Conservation (phyloP, 306 rosid species). For the Casuarina cunninghamiana region DNA sequence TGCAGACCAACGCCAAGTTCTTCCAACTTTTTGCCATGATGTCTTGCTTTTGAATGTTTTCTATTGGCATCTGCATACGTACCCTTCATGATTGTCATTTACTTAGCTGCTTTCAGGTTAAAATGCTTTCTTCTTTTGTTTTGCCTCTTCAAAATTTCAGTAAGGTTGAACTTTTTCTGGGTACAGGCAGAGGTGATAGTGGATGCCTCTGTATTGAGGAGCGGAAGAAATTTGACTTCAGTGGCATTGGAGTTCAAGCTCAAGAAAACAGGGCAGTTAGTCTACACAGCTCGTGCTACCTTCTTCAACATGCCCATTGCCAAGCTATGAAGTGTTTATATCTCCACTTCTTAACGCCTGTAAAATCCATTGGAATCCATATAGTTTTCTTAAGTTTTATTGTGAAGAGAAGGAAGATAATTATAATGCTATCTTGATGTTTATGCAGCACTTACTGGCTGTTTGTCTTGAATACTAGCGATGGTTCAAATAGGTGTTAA, state of each 20-base stretch:
- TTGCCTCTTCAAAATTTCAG: not conserved
- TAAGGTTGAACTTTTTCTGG: slow-evolving; percentile 1
- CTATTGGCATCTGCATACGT: not conserved
- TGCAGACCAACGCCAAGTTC: not conserved
- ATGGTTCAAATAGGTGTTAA: no score
- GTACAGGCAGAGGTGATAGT: slow-evolving; percentile 65
- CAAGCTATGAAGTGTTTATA: slow-evolving; percentile 26
- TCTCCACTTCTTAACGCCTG: not conserved
- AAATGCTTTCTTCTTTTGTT: not conserved
- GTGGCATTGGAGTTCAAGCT: slow-evolving; percentile 57
- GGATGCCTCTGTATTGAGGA: slow-evolving; percentile 58
- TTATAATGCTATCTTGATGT: not conserved
- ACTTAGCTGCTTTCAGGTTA: not conserved
- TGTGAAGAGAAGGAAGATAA: not conserved
- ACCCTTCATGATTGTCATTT: not conserved
- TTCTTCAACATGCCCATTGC: slow-evolving; percentile 47
- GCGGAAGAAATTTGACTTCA: slow-evolving; percentile 75
- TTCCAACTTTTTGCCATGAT: not conserved
- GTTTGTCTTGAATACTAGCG: no score
- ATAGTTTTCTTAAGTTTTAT: no score
- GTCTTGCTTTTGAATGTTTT: not conserved
- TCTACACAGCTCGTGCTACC: slow-evolving; percentile 48
- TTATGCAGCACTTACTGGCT: not conserved
- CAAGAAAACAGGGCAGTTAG: slow-evolving; percentile 50
- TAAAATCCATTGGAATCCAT: no score